Base-by-base conservation (phyloP, 139 green algal genomes). In the Chlamydomonas sphaeroides region DNA sequence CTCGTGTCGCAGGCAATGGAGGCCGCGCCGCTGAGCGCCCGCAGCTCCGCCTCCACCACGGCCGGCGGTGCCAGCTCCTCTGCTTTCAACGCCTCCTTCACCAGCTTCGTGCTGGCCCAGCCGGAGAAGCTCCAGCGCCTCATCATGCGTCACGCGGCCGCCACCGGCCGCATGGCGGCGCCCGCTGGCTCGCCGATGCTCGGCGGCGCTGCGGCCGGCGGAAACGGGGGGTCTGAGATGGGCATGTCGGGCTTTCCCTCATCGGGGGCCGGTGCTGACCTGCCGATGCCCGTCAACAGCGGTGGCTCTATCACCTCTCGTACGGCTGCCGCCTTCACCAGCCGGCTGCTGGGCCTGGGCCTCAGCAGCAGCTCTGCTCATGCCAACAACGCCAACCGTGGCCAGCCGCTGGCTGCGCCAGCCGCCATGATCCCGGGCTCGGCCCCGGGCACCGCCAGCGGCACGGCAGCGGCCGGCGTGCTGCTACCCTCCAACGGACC, bases 51-150 rank as follows among this genome's bases (percentile, higher is more conserved):
- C 41, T 70, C 56, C 75, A 82, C 75, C 3, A 26, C 33, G 0
- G 63, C 33, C 32, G 63, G 63, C 33, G 38, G 38, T 0, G n/a
- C 42, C 1, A 2, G 21, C 21, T 72, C 62, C 0, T n/a, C n/a
- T n/a, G n/a, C n/a, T n/a, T 82, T 82, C 35, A 72, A 45, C 42
- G 63, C 36, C 39, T n/a, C n/a, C n/a, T 57, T 80, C 59, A 71
- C 39, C 59, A 39, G 70, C 10, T 85, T 85, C 56, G 77, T 85
- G n/a, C 59, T 88, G 70, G 84, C 78, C 1, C 78, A 88, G 49
- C 78, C 84, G 48, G 78, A 83, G 78, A 88, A 88, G 71, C 78
- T 88, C 36, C 69, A 82, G 75, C 32, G 75, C 36, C 75, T 82
- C 45, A 82, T 82, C 62, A 63, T 82, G 75, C 75, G 75, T 0